Evolutionary conservation across 176 grass and related monocot species (phyloP).

Genomic region (Triticum turgidum): DNA sequence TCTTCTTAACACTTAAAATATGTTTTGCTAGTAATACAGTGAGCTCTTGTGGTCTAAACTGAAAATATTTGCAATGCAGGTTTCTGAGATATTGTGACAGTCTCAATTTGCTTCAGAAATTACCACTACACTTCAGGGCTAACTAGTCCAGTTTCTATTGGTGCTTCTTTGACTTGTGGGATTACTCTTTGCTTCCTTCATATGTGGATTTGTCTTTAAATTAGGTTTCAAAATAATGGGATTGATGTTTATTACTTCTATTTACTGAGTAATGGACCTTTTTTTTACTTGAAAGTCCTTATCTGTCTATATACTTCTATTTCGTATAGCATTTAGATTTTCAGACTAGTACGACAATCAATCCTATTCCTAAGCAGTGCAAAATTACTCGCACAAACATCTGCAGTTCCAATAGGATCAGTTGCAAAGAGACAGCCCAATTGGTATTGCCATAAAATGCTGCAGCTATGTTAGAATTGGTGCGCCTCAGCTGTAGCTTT

Average conservation of each 20-base stretch:
- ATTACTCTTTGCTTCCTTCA: not conserved
- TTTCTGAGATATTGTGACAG: constrained; percentile 80
- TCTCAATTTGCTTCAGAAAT: not conserved
- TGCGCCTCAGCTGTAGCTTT: not conserved
- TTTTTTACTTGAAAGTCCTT: not conserved
- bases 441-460: not conserved
- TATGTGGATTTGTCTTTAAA: not conserved
- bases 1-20: not conserved
- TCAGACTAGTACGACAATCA: not conserved
- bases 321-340: not conserved
- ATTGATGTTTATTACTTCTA: not conserved
- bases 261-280: not conserved
- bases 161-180: constrained; percentile 11
- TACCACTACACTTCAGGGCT: not conserved
- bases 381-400: not conserved
- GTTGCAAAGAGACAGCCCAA: not conserved
- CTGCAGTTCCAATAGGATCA: not conserved
- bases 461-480: not conserved
- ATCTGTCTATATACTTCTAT: not conserved
- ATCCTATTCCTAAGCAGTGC: not conserved
- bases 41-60: constrained; percentile 24
- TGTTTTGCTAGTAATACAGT: constrained; percentile 8
- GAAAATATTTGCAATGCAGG: constrained; percentile 43
- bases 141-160: constrained; percentile 6
- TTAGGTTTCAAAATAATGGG: not conserved